Evolutionary conservation across 1,284 basidiomycete genomes (phyloP).

Genomic region (Rhodotorula sp.): DNA sequence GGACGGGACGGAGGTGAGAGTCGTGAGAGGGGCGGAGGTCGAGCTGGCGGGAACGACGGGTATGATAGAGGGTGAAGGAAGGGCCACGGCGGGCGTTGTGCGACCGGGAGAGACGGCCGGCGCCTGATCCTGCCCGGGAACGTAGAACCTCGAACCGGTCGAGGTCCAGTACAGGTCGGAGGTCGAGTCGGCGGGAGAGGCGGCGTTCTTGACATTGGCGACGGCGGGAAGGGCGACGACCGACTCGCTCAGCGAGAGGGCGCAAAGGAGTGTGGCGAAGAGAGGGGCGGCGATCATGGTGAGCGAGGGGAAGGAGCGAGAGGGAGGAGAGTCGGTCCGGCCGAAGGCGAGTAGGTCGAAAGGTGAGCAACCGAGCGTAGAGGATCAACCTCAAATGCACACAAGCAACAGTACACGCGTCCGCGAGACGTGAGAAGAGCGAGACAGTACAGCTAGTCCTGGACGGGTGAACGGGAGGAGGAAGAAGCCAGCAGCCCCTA

Average conservation of each 20-base stretch:
- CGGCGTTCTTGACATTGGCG: slow-evolving; percentile 10
- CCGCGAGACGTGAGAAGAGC: too few species aligned
- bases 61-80: background rate
- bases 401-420: too few species aligned
- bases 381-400: background rate
- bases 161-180: slow-evolving; percentile 12
- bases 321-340: background rate
- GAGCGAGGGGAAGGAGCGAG: background rate
- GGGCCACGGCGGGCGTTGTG: slow-evolving; percentile 10
- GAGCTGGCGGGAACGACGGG: background rate
- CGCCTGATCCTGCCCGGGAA: slow-evolving; percentile 1
- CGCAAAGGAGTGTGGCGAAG: slow-evolving; percentile 2
- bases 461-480: background rate
- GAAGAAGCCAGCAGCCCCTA: background rate
- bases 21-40: background rate
- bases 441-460: too few species aligned
- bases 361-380: background rate
- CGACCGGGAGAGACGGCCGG: background rate
- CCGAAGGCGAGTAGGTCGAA: slow-evolving; percentile 8
- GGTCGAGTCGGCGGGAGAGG: background rate
- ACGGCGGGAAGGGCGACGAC: background rate
- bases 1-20: background rate
- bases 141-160: background rate
- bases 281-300: background rate
- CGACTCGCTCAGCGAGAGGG: slow-evolving; percentile 2